A percentile compares a stretch with the other conserved stretches of the same genome.
These are phyloP conservation scores for Cynanchum wilfordii DNA, from an alignment of 257 asterid species.

Conservation along the genomic window DNA sequence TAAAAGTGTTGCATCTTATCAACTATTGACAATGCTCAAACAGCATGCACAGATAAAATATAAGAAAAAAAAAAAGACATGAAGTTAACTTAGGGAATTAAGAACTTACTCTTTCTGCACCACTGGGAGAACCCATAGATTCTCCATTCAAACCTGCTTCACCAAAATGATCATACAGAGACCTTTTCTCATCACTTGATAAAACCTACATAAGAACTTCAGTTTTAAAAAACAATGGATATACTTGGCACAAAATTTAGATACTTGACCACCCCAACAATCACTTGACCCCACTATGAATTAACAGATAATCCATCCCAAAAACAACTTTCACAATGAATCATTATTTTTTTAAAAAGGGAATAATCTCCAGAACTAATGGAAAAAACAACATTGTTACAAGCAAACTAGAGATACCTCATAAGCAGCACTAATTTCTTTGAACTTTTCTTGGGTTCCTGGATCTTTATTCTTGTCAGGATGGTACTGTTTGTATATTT, in stretches of 20 bases:
- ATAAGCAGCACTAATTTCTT: slow-evolving; percentile 91
- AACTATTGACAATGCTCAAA: background rate
- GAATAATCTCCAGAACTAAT: background rate
- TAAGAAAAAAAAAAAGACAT: background rate
- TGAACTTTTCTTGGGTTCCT: slow-evolving; percentile 89
- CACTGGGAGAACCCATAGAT: slow-evolving; percentile 48
- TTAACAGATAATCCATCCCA: background rate
- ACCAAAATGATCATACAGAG: slow-evolving; percentile 83
- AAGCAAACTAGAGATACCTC: slow-evolving; percentile 45
- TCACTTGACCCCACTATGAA: background rate
- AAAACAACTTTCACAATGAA: background rate
- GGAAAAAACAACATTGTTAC: background rate
- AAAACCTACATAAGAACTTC: slow-evolving; percentile 48
- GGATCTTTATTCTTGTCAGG: slow-evolving; percentile 85
- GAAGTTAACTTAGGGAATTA: background rate
- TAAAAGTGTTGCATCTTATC: slow-evolving; percentile 6
- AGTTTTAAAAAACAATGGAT: background rate
- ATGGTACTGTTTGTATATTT: slow-evolving; percentile 66
- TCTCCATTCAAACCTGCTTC: slow-evolving; percentile 79
- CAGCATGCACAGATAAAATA: background rate
- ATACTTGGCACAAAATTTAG: background rate
- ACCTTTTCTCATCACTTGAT: slow-evolving; percentile 84
- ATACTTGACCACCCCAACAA: background rate
- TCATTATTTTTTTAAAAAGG: background rate
- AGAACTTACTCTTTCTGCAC: slow-evolving; percentile 60